Evolutionary conservation across 164 flowering plant genomes (phyloP).

Genomic region (Aristolochia contorta): DNA sequence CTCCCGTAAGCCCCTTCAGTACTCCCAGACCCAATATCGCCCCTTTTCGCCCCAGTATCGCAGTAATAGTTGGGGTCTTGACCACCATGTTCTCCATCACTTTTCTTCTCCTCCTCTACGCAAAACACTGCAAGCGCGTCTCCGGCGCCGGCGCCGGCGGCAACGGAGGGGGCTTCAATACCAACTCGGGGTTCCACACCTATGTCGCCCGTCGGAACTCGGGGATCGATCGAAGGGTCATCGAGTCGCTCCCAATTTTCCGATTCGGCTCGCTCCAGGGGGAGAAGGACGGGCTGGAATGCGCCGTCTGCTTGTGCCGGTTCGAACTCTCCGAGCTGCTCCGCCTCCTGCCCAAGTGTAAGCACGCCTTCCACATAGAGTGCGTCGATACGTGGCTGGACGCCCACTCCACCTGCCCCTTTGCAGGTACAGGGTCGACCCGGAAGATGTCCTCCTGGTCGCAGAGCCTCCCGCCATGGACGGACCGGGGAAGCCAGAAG

Average conservation of each 20-base stretch:
- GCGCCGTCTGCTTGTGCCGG: constrained; percentile 72
- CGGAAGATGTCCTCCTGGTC: constrained; percentile 66
- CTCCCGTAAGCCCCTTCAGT: constrained; percentile 16
- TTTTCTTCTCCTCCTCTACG: constrained; percentile 73
- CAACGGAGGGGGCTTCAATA: background rate
- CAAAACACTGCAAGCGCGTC: constrained; percentile 56
- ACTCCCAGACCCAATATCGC: constrained; percentile 11
- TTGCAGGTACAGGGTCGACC: constrained; percentile 84
- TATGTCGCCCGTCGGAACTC: constrained; percentile 40
- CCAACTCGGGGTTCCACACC: background rate
- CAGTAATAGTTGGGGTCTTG: constrained; percentile 49
- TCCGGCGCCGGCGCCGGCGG: background rate
- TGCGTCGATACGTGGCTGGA: constrained; percentile 98
- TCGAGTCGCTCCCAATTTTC: constrained; percentile 75
- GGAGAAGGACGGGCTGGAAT: constrained; percentile 74
- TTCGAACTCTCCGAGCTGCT: constrained; percentile 63
- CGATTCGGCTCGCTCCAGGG: constrained; percentile 61
- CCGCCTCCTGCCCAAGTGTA: constrained; percentile 77
- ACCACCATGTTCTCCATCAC: constrained; percentile 72
- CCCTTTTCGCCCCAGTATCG: constrained; percentile 55
- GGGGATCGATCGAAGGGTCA: constrained; percentile 54
- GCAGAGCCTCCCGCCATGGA: constrained; percentile 7
- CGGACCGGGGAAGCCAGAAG: background rate
- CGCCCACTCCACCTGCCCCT: constrained; percentile 95
- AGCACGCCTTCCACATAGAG: constrained; percentile 90